These are phyloP conservation scores for Fonsecaea pedrosoi DNA, from an alignment of 2,329 filamentous ascomycete species.

Conservation along the genomic window DNA sequence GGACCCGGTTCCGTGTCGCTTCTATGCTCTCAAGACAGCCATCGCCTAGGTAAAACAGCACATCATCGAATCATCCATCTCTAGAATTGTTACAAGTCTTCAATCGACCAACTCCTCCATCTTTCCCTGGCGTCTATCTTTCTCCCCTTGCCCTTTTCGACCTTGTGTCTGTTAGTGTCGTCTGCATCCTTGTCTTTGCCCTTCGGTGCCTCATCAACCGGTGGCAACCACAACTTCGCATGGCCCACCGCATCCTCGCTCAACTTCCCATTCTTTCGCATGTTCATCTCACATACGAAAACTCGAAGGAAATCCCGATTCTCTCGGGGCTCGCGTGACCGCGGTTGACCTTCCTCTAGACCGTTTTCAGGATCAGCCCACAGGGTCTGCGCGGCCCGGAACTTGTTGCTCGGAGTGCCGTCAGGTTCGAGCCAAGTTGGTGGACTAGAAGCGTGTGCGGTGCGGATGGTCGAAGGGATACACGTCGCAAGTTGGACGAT, in stretches of 20 bases:
- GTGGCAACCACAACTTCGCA: constrained; percentile 67
- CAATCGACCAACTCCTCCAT: constrained; percentile 29
- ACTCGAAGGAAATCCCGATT: constrained; percentile 69
- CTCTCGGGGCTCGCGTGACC: constrained; percentile 68
- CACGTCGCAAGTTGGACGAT: constrained; percentile 71
- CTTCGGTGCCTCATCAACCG: constrained; percentile 49
- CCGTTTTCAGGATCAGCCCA: constrained; percentile 21
- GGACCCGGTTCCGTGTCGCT: neutral
- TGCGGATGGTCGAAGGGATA: constrained; percentile 45
- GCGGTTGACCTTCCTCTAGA: constrained; percentile 45
- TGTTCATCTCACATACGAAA: constrained; percentile 72
- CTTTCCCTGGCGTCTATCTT: constrained; percentile 3
- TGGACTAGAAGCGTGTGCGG: constrained; percentile 42
- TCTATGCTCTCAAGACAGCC: neutral
- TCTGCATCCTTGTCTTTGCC: constrained; percentile 15
- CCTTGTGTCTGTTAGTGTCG: constrained; percentile 1
- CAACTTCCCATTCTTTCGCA: constrained; percentile 68
- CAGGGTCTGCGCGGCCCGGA: constrained; percentile 41
- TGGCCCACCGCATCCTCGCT: constrained; percentile 61
- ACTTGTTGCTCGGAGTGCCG: constrained; percentile 41
- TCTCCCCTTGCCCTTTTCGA: neutral
- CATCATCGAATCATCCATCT: constrained; percentile 4
- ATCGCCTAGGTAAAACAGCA: neutral
- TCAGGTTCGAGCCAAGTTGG: constrained; percentile 45
- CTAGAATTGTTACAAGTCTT: constrained; percentile 26